Base-by-base conservation (phyloP, 495 filamentous ascomycete genomes). In the Aspergillus panamensis region DNA sequence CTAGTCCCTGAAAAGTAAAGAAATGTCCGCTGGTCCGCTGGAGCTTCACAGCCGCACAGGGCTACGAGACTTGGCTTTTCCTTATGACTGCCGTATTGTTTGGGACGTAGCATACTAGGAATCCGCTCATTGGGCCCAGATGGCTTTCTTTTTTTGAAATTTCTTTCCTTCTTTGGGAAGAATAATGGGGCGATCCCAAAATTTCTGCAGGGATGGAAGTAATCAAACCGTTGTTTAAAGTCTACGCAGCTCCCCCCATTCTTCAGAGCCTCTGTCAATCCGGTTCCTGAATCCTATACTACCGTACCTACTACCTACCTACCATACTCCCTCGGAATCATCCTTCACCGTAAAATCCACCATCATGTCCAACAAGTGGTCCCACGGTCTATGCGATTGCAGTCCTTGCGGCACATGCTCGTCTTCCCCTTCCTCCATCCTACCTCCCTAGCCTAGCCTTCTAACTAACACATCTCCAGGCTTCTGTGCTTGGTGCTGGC, bases 401-500 rank as follows among this genome's bases (percentile, higher is more conserved):
- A 59, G 58, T 32, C 67, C 67, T 1, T 17, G 43, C 16, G 51
- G 56, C n/a, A 58, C 52, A 49, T 69, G 67, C 67, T 25, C 44
- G 56, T 37, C 12, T 42, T 25, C 45, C 17, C 31, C 16, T 19
- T 3, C 35, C 20, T 48, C 29, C 50, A 33, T 37, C 42, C 39
- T 9, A 44, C 45, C 16, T n/a, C 43, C 39, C 31, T 19, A 12
- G 44, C n/a, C n/a, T 19, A 45, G 30, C 21, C 10, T 2, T 10
- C 10, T 33, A n/a, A n/a, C 53, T 62, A 57, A 61, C 53, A 53
- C 40, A 40, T 21, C 33, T 35, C 12, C 37, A 73, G 69, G 80
- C 68, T 53, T 75, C 25, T 56, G 77, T 33, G 67, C 66, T 39
- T 76, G 63, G 48, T 85, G 69, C 63, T 77, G 77, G 53, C 78